Evolutionary conservation across 108 stramenopile species (phyloP).

Genomic region (Parietichytrium sp.): DNA sequence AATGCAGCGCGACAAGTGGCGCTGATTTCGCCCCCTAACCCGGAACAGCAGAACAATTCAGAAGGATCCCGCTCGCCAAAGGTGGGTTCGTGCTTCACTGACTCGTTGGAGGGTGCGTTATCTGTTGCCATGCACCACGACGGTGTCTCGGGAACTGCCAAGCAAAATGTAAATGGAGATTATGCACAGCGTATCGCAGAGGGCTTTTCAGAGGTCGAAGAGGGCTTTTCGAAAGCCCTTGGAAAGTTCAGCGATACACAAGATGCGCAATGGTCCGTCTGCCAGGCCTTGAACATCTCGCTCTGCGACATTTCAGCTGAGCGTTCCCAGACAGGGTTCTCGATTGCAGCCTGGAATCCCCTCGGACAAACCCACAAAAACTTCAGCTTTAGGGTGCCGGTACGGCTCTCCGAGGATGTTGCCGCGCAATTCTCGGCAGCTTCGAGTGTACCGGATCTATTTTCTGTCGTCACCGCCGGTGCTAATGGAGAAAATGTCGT

Average conservation of each 20-base stretch:
- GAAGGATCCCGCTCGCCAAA: neutral
- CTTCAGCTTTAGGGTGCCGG: slow-evolving; percentile 69
- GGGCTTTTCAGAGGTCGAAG: neutral
- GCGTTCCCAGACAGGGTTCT: slow-evolving; percentile 48
- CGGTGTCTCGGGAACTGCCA: slow-evolving; percentile 78
- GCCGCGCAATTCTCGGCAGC: too few species aligned
- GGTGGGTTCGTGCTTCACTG: neutral
- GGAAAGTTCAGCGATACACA: neutral
- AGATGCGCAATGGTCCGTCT: neutral
- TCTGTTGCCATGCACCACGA: slow-evolving; percentile 88
- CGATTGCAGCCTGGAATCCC: slow-evolving; percentile 79
- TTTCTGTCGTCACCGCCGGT: neutral
- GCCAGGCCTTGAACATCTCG: slow-evolving; percentile 79
- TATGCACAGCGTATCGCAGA: slow-evolving; percentile 71
- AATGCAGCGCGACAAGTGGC: slow-evolving; percentile 74
- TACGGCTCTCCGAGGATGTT: slow-evolving; percentile 34
- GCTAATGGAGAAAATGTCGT: neutral
- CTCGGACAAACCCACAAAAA: slow-evolving; percentile 58
- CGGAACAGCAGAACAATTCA: too few species aligned
- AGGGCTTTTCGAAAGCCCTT: slow-evolving; percentile 40
- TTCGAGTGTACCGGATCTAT: too few species aligned
- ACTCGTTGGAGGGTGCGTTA: slow-evolving; percentile 71
- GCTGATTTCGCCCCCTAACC: too few species aligned
- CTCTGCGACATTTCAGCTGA: slow-evolving; percentile 59
- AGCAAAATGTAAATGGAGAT: slow-evolving; percentile 85